phyloP scores from a whole-genome alignment of 2,329 filamentous ascomycete species.

The Rhynchosporium graminicola region DNA sequence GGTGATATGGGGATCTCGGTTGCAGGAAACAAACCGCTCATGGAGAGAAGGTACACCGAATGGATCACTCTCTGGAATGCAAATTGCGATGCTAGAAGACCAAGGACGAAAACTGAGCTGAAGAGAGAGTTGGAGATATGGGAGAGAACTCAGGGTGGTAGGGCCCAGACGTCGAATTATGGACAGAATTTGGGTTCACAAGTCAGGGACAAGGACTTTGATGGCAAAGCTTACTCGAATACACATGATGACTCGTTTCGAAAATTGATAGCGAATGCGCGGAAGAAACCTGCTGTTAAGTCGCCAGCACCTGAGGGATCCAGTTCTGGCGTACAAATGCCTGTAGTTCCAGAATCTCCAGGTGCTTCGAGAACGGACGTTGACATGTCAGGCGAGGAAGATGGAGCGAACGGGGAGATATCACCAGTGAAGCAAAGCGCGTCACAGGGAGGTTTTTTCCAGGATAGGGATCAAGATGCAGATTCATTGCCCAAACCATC shows the following conservation, averaged over 20 bases:
- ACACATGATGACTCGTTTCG: constrained; percentile 76
- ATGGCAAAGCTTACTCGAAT: constrained; percentile 72
- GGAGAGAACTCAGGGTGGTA: constrained; percentile 79
- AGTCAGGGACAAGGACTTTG: constrained; percentile 88
- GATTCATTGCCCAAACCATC: constrained; percentile 15
- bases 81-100: constrained; percentile 82
- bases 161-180: constrained; percentile 47
- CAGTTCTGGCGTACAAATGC: not conserved
- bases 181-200: constrained; percentile 46
- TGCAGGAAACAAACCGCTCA: constrained; percentile 64
- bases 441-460: constrained; percentile 17
- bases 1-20: constrained; percentile 75
- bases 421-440: constrained; percentile 1
- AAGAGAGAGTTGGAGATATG: constrained; percentile 79
- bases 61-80: constrained; percentile 97
- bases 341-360: constrained; percentile 3
- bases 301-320: constrained; percentile 14
- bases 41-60: constrained; percentile 83
- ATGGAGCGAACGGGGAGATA: not conserved
- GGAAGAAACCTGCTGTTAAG: constrained; percentile 45
- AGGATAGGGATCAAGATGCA: constrained; percentile 17
- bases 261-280: constrained; percentile 75
- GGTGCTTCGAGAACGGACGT: not conserved
- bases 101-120: constrained; percentile 70
- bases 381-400: not conserved